These are phyloP conservation scores for Phoma herbarum DNA, from an alignment of 2,329 filamentous ascomycete genomes.

Conservation along the genomic window DNA sequence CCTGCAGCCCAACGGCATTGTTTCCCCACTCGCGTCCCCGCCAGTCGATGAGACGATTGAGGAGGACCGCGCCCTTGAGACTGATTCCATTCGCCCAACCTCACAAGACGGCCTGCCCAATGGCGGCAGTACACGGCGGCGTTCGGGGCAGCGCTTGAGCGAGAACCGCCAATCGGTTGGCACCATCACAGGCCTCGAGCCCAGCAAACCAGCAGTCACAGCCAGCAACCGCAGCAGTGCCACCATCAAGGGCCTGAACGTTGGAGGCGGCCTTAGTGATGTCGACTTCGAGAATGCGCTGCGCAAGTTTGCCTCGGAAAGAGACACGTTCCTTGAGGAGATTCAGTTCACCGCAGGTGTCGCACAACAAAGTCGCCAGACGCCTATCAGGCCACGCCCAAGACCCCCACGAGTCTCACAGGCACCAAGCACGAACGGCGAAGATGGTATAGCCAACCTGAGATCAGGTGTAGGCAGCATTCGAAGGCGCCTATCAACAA, in stretches of 20 bases:
- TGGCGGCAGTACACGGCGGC: constrained; percentile 47
- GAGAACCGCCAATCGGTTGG: constrained; percentile 61
- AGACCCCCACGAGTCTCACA: constrained; percentile 77
- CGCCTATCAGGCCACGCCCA: constrained; percentile 73
- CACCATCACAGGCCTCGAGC: constrained; percentile 56
- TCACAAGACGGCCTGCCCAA: constrained; percentile 55
- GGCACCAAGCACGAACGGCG: constrained; percentile 54
- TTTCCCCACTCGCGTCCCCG: constrained; percentile 43
- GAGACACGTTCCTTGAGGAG: constrained; percentile 92
- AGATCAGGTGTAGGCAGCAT: constrained; percentile 81
- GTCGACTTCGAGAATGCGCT: constrained; percentile 95
- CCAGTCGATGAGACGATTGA: constrained; percentile 66
- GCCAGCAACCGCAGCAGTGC: constrained; percentile 71
- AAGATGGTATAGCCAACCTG: constrained; percentile 62
- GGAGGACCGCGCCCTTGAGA: constrained; percentile 66
- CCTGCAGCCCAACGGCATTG: constrained; percentile 42
- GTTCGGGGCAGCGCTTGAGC: constrained; percentile 53
- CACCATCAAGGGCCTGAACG: constrained; percentile 63
- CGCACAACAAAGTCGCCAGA: constrained; percentile 57
- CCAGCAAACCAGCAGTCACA: constrained; percentile 53
- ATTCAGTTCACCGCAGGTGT: constrained; percentile 86
- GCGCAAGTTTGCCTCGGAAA: constrained; percentile 92
- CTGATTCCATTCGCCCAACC: constrained; percentile 56
- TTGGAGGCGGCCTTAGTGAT: constrained; percentile 64
- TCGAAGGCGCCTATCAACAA: constrained; percentile 91